These are phyloP conservation scores for Ophiostoma populinum DNA, from an alignment of 2,329 filamentous ascomycete genomes.

Conservation along the genomic window DNA sequence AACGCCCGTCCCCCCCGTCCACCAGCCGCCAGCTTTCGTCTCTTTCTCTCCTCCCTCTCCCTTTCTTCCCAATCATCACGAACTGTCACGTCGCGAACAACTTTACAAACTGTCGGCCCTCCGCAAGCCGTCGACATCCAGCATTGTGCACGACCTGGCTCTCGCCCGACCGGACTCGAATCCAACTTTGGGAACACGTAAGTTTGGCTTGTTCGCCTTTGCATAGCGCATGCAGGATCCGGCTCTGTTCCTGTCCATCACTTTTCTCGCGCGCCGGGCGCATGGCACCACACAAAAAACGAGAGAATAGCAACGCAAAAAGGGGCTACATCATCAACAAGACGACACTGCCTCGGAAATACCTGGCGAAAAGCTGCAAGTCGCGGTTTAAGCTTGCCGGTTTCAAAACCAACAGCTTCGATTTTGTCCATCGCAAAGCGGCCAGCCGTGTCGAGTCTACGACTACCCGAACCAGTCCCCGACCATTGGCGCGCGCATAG, in stretches of 20 bases:
- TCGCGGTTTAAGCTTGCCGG: no score
- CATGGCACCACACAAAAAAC: neutral
- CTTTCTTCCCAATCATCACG: neutral
- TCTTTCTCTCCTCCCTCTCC: neutral
- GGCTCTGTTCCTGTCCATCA: constrained; percentile 1
- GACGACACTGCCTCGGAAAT: no score
- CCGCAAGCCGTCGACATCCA: no score
- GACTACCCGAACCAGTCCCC: no score
- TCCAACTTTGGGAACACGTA: neutral
- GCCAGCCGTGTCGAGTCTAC: no score
- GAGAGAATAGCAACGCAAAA: neutral
- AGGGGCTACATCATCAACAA: neutral
- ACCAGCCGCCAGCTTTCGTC: neutral
- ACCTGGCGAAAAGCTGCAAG: no score
- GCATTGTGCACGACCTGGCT: no score
- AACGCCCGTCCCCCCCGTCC: neutral
- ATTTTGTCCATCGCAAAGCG: no score
- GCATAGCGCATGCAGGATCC: neutral
- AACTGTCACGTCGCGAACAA: no score
- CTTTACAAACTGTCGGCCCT: no score
- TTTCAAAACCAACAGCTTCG: neutral
- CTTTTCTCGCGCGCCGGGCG: neutral
- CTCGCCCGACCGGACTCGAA: no score
- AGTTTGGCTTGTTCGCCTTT: neutral
- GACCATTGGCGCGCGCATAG: no score